Percentiles rank a stretch among this genome's conserved stretches.
phyloP scores from a whole-genome alignment of 306 rosid genomes.

The Cicer arietinum region DNA sequence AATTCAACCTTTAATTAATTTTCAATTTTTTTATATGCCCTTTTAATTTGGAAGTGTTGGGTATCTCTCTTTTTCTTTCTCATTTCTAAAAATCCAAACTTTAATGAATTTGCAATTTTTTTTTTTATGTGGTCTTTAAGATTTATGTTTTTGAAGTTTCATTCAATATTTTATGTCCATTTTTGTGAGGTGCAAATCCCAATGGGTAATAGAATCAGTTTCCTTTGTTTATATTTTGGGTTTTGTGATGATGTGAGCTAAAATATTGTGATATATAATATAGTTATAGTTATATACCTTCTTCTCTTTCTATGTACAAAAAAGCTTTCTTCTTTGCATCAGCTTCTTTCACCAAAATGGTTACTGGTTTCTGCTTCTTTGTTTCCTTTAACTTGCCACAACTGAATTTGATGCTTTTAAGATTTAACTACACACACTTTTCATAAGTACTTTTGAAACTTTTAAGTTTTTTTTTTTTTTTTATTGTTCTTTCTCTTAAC shows the following conservation, averaged over 20 bases:
- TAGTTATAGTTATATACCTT: not conserved
- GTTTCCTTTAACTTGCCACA: slow-evolving; percentile 36
- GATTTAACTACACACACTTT: slow-evolving; percentile 42
- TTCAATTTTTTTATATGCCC: too few species aligned
- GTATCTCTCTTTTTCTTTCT: too few species aligned
- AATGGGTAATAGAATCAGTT: slow-evolving; percentile 34
- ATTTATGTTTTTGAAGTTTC: too few species aligned
- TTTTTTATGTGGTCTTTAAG: too few species aligned
- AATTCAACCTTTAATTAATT: too few species aligned
- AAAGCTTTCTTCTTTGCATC: slow-evolving; percentile 52
- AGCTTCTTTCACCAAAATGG: slow-evolving; percentile 62
- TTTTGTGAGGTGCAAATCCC: slow-evolving; percentile 55
- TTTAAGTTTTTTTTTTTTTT: not conserved
- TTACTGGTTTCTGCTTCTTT: slow-evolving; percentile 49
- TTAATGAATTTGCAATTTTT: too few species aligned
- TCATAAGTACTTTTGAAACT: slow-evolving; percentile 26
- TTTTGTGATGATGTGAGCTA: slow-evolving; percentile 14
- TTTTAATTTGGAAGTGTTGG: too few species aligned
- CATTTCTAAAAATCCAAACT: too few species aligned
- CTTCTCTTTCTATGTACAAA: slow-evolving; percentile 40
- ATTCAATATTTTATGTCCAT: not conserved
- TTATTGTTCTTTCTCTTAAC: slow-evolving; percentile 40
- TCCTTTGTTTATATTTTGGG: slow-evolving; percentile 36
- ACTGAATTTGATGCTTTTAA: slow-evolving; percentile 49
- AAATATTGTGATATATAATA: too few species aligned